phyloP scores from a whole-genome alignment of 2,329 filamentous ascomycete genomes.

The Fusarium cicatricum region DNA sequence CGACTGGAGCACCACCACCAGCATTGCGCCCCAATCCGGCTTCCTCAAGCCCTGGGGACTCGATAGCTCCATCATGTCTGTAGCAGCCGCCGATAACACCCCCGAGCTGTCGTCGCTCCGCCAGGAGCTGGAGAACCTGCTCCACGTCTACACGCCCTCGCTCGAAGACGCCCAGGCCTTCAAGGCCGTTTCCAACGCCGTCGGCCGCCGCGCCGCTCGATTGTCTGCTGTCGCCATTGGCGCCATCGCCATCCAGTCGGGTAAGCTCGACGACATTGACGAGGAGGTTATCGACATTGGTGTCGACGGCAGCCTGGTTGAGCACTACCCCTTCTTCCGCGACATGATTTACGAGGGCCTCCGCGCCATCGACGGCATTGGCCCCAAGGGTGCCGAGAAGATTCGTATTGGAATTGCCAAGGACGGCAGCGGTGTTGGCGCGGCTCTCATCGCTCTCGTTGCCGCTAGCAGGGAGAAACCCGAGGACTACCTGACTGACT shows the following conservation, averaged over 20 bases:
- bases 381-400: conserved; percentile 79
- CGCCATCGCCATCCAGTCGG: conserved; percentile 83
- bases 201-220: conserved; percentile 88
- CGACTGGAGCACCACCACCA: conserved; percentile 74
- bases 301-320: conserved; percentile 92
- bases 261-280: conserved; percentile 68
- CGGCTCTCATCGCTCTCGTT: conserved; percentile 91
- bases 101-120: conserved; percentile 76
- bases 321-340: conserved; percentile 94
- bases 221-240: conserved; percentile 88
- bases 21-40: conserved; percentile 68
- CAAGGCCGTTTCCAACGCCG: conserved; percentile 81
- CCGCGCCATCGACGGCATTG: conserved; percentile 78
- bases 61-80: conserved; percentile 89
- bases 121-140: conserved; percentile 77
- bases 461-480: conserved; percentile 73
- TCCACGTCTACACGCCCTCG: conserved; percentile 79
- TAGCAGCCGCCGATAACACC: conserved; percentile 82
- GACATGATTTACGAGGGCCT: conserved; percentile 87
- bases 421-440: conserved; percentile 86
- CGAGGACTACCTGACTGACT: conserved; percentile 52
- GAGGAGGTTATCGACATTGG: conserved; percentile 86
- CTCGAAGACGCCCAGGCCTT: conserved; percentile 88
- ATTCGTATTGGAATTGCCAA: conserved; percentile 96
- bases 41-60: conserved; percentile 87